Conservation (phyloP, 164 flowering plant species). For the Magnolia sinica region DNA sequence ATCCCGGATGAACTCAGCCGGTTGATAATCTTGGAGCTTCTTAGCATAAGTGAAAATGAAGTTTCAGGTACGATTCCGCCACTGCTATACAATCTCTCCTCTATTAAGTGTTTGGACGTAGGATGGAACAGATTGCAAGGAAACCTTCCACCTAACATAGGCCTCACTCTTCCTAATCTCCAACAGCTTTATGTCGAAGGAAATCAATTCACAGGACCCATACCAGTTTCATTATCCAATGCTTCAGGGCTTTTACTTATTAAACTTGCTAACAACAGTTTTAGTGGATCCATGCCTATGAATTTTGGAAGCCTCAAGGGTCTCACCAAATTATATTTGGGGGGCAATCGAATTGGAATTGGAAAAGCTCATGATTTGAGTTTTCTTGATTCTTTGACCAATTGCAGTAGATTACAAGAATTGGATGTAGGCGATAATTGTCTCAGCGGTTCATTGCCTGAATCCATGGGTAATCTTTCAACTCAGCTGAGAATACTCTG, state of each 20-base stretch:
- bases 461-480: slow-evolving; percentile 15
- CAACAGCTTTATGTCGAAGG: slow-evolving; percentile 1
- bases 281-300: slow-evolving; percentile 7
- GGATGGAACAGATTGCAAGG: background rate
- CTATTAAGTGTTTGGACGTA: no score
- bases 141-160: slow-evolving; percentile 10
- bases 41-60: background rate
- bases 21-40: no score
- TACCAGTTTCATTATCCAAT: slow-evolving; percentile 16
- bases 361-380: background rate
- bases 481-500: background rate
- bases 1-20: background rate
- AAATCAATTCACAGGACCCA: slow-evolving; percentile 12
- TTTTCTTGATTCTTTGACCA: slow-evolving; percentile 11
- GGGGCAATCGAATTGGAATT: slow-evolving; percentile 1
- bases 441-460: slow-evolving; percentile 8
- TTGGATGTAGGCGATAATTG: slow-evolving; percentile 1
- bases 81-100: no score
- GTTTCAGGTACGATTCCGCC: background rate
- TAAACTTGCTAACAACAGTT: slow-evolving; percentile 6
- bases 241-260: slow-evolving; percentile 1
- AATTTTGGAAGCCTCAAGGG: slow-evolving; percentile 2
- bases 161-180: slow-evolving; percentile 11
- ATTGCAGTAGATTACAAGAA: slow-evolving; percentile 2
- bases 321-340: background rate